Base-by-base conservation (phyloP, 1,284 basidiomycete species). In the Athelia psychrophila region DNA sequence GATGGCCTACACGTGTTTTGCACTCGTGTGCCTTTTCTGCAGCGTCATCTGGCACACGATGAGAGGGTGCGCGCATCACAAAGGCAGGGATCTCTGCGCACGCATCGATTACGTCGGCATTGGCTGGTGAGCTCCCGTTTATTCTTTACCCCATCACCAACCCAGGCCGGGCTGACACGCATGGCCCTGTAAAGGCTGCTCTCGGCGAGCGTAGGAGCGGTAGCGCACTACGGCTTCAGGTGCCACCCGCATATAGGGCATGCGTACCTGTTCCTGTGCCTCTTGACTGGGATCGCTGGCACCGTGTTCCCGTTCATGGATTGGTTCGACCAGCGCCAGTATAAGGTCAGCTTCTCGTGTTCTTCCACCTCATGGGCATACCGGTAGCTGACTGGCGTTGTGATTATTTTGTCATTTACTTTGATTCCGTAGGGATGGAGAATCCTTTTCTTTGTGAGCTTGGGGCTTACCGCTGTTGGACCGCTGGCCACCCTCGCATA, bases 31-130 rank as follows among this genome's bases (percentile, higher is more conserved):
- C 61, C 75, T 94, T 22, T 78, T 86, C 50, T 79, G 77, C 52
- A 89, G 85, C 51, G 76, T 83, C 2, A 54, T 91, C n/a, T 93
- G 89, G 89, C 91, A 93, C 61, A 87, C 86, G 2, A 89, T 92
- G 80, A 68, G 86, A 10, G 91, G 91, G 0, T 93, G 91, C 66
- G 87, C 91, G 0, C 80, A 91, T 63, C 75, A 75, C 44, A 66
- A 70, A 38, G 81, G 86, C 53, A 88, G 90, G 82, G 82, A 87
- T 49, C 73, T 88, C 5, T 92, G 88, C 54, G 90, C 91, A 2
- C 75, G 88, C 46, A 75, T 90, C 24, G 91, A 93, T 62, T 93
- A 93, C 56, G 83, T 92, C 44, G 90, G 89, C 16, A 92, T 93
- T 56, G 86, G 88, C 62, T 91, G 88, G 88, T 85, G n/a, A 40